A percentile compares a stretch with the other conserved stretches of the same genome.
Conservation (phyloP, 1,139 yeast species). For the Yamadazyma diddensiae region DNA sequence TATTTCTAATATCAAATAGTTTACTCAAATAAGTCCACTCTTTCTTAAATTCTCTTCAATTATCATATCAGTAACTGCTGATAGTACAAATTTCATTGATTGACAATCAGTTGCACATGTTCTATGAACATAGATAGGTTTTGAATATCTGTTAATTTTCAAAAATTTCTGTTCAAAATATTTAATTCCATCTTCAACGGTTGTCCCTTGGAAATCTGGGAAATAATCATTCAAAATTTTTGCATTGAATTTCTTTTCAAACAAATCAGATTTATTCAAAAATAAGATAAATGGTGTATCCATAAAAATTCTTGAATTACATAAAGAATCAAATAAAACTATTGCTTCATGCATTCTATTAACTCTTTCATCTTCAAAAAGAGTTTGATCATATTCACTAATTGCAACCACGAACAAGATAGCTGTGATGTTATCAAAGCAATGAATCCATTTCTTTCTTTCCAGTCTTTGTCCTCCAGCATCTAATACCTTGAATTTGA, state of each 20-base stretch:
- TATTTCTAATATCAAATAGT: conserved; percentile 1
- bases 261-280: conserved; percentile 81
- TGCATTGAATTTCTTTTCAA: conserved; percentile 62
- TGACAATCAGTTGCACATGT: conserved; percentile 95
- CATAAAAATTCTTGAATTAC: conserved; percentile 83
- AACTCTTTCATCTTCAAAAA: conserved; percentile 86
- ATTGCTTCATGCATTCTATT: conserved; percentile 92
- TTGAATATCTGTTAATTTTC: conserved; percentile 58
- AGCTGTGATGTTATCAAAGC: conserved; percentile 89
- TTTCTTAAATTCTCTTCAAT: conserved; percentile 77
- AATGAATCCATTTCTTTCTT: conserved; percentile 93
- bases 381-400: conserved; percentile 86
- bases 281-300: conserved; percentile 88
- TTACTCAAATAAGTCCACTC: conserved; percentile 62
- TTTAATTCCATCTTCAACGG: conserved; percentile 62
- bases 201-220: conserved; percentile 69
- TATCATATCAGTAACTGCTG: conserved; percentile 90
- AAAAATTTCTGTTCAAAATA: conserved; percentile 67
- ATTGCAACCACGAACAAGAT: conserved; percentile 89
- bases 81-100: conserved; percentile 82
- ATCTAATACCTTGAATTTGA: conserved; percentile 76
- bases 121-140: conserved; percentile 83
- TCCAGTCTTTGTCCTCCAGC: conserved; percentile 98
- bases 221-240: conserved; percentile 68
- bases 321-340: conserved; percentile 75